phyloP scores from a whole-genome alignment of 129 eudicot species.

The Flaveria ramosissima region DNA sequence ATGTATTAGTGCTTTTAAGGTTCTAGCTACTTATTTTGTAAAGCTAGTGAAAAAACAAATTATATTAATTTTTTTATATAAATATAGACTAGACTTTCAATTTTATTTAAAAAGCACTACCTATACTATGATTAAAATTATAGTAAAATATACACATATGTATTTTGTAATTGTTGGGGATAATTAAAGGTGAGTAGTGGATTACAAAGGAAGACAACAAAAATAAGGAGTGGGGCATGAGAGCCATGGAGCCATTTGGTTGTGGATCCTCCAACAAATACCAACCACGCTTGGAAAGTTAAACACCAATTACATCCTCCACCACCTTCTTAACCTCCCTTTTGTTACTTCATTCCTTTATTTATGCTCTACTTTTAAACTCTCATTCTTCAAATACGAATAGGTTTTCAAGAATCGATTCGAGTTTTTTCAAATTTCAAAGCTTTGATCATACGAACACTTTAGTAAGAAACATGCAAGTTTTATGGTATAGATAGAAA shows the following conservation, averaged over 20 bases:
- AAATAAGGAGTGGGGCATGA: conserved; percentile 43
- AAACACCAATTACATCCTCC: conserved; percentile 43
- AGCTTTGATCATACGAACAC: background rate
- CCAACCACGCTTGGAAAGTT: conserved; percentile 79
- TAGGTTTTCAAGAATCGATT: background rate
- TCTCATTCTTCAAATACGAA: too few species aligned
- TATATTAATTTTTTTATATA: background rate
- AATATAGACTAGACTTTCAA: background rate
- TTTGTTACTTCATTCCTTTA: conserved; percentile 5
- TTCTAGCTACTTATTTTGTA: background rate
- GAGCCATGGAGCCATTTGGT: conserved; percentile 54
- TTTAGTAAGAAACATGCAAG: background rate
- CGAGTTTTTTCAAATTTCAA: background rate
- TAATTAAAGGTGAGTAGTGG: conserved; percentile 22
- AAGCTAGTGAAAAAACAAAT: background rate
- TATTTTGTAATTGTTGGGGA: conserved; percentile 12
- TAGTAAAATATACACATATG: background rate
- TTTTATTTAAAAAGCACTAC: background rate
- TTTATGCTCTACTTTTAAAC: background rate
- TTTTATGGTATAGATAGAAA: background rate
- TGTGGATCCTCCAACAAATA: conserved; percentile 85
- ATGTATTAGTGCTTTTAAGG: too few species aligned
- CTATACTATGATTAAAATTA: background rate
- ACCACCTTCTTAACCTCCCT: conserved; percentile 30
- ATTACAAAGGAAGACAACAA: conserved; percentile 19